Conservation (phyloP, 2,329 filamentous ascomycete genomes). For the Aspergillus spinulosporus region DNA sequence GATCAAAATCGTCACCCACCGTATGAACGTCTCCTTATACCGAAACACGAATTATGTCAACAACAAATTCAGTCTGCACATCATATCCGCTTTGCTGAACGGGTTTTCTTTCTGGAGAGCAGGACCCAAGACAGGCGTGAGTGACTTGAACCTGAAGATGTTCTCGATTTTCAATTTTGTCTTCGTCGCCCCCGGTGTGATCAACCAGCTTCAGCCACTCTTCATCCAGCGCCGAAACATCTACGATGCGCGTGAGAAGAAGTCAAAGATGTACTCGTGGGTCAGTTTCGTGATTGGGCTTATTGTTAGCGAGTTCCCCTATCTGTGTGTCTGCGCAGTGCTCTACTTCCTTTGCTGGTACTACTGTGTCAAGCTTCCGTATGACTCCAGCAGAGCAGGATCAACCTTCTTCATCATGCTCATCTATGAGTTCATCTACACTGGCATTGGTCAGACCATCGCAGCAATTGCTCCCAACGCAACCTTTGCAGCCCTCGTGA, state of each 20-base stretch:
- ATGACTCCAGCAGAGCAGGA: conserved; percentile 35
- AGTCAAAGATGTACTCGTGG: conserved; percentile 73
- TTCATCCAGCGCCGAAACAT: conserved; percentile 69
- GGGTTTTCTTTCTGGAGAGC: conserved; percentile 66
- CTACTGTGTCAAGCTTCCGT: conserved; percentile 57
- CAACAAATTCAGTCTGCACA: conserved; percentile 62
- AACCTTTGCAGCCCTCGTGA: conserved; percentile 69
- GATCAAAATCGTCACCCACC: conserved; percentile 63
- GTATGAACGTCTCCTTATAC: conserved; percentile 65
- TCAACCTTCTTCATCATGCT: conserved; percentile 69
- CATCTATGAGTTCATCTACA: conserved; percentile 71
- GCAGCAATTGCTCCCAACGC: conserved; percentile 69
- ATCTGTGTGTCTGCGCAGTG: conserved; percentile 61
- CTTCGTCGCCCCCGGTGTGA: conserved; percentile 50
- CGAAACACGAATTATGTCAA: conserved; percentile 67
- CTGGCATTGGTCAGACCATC: conserved; percentile 74
- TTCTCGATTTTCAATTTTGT: conserved; percentile 67
- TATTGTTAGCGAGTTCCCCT: conserved; percentile 68
- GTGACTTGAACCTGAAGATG: conserved; percentile 70
- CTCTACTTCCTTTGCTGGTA: conserved; percentile 75
- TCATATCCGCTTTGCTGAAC: conserved; percentile 52
- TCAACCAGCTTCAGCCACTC: conserved; percentile 60
- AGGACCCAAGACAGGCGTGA: conserved; percentile 54
- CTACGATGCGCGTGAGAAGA: conserved; percentile 67
- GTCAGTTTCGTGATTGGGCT: conserved; percentile 70